phyloP scores from a whole-genome alignment of 805 yeast species.

The Candida coleopterorum region DNA sequence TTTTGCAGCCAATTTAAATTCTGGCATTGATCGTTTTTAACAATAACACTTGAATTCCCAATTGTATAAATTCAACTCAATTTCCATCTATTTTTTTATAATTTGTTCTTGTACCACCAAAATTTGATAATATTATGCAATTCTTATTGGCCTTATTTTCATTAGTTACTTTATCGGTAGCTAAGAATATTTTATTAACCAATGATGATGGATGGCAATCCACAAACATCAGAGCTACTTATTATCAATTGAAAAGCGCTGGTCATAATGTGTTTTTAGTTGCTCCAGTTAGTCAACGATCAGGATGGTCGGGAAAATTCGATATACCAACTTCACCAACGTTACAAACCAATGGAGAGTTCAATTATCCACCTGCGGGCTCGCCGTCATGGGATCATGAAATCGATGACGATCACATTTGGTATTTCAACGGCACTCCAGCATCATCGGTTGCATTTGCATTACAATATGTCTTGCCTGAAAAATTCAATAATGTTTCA shows the following conservation, averaged over 20 bases:
- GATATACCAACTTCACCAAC: conserved; percentile 35
- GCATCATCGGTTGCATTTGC: conserved; percentile 49
- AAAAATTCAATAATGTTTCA: conserved; percentile 36
- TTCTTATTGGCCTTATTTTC: conserved; percentile 58
- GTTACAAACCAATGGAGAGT: conserved; percentile 43
- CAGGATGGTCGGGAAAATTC: conserved; percentile 55
- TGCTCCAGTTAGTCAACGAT: conserved; percentile 49
- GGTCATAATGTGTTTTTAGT: conserved; percentile 47
- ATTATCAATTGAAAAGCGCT: conserved; percentile 42
- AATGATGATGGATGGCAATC: conserved; percentile 58
- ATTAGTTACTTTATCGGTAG: conserved; percentile 11
- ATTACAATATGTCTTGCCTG: conserved; percentile 44
- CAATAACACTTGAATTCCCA: too few species aligned
- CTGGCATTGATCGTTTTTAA: too few species aligned
- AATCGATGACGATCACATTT: conserved; percentile 30
- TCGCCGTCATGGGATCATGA: conserved; percentile 56
- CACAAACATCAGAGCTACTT: conserved; percentile 53
- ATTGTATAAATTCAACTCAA: too few species aligned
- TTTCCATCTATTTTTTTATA: neutral
- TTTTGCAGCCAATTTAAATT: too few species aligned
- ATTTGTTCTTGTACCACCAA: neutral
- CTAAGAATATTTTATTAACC: conserved; percentile 28
- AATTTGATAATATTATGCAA: conserved; percentile 14
- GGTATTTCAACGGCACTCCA: conserved; percentile 57
- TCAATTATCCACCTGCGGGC: conserved; percentile 43